These are phyloP conservation scores for Parascedosporium putredinis DNA, from an alignment of 2,329 filamentous ascomycete species.

Conservation along the genomic window DNA sequence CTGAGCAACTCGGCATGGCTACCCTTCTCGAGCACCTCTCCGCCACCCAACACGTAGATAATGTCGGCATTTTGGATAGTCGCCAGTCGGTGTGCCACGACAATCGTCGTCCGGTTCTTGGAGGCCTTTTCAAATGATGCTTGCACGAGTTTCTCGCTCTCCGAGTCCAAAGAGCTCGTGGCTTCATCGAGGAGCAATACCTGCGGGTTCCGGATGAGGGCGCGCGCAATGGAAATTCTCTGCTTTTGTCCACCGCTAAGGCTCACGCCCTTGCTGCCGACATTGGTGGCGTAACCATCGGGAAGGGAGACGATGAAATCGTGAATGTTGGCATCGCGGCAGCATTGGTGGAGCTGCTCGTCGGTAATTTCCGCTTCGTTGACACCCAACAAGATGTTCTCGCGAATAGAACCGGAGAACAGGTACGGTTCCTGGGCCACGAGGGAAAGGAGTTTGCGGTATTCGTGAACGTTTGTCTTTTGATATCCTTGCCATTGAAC, in stretches of 20 bases:
- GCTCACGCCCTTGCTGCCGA: slow-evolving; percentile 56
- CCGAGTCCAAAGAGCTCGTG: slow-evolving; percentile 57
- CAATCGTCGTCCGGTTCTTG: slow-evolving; percentile 55
- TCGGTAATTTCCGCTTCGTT: slow-evolving; percentile 40
- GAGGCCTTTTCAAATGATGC: slow-evolving; percentile 55
- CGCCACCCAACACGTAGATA: slow-evolving; percentile 69
- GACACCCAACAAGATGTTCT: slow-evolving; percentile 35
- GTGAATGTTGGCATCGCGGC: slow-evolving; percentile 55
- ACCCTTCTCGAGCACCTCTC: slow-evolving; percentile 45
- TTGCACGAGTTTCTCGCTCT: slow-evolving; percentile 53
- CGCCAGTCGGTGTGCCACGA: slow-evolving; percentile 66
- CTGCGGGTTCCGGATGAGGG: slow-evolving; percentile 52
- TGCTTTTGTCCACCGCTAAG: slow-evolving; percentile 66
- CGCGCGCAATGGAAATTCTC: slow-evolving; percentile 60
- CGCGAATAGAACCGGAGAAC: slow-evolving; percentile 40
- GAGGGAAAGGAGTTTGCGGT: slow-evolving; percentile 55
- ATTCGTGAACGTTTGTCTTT: slow-evolving; percentile 46
- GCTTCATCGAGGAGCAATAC: slow-evolving; percentile 64
- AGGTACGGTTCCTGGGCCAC: slow-evolving; percentile 67
- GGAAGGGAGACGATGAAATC: slow-evolving; percentile 61
- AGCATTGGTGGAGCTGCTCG: slow-evolving; percentile 39
- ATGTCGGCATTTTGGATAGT: slow-evolving; percentile 70
- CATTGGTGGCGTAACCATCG: slow-evolving; percentile 55
- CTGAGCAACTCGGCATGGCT: slow-evolving; percentile 40
- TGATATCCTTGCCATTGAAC: slow-evolving; percentile 52